Evolutionary conservation across 495 filamentous ascomycete species (phyloP), one percentile per base, ranked within the genome.

Genomic region (Hyaloscypha bicolor): DNA sequence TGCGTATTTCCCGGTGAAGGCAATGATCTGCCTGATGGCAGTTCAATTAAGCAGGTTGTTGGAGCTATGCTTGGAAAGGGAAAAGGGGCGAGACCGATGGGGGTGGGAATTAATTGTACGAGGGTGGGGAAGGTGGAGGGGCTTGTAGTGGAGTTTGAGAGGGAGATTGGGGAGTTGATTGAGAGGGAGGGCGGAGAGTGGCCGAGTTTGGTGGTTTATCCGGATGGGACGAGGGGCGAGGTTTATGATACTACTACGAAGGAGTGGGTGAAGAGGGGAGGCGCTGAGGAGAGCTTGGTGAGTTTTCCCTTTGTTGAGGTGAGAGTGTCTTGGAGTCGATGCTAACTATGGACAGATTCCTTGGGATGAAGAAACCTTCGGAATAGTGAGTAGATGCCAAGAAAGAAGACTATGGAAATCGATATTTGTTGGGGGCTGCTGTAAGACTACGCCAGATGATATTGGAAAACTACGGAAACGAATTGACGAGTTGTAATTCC

Each of bases 21-120:
- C 33, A 74, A 77, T 58, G 71, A 58, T 9, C 74, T 85, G 21
- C 83, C 83, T 0, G 83, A 85, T 68, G 82, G 80, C 9, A 79
- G 71, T 60, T 48, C 52, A 8, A 72, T 83, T 16, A 74, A 80
- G 51, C 78, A 84, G 56, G 82, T 82, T 58, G 80, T 86, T 29
- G 19, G 22, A 2, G 65, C 60, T 19, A 71, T 73, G 69, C 55
- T 73, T 11, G 55, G 55, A 21, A 51, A 55, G 48, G 56, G 29
- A 42, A 55, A 56, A 6, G 65, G 60, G 5, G 30, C 21, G 11
- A 68, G 70, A 9, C 87, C 88, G 0, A 87, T 84, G 84, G 87
- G 85, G 0, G 81, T 91, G 55, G 88, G 88, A 1, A 81, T 90
- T 64, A 91, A 91, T 72, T 91, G 88, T 73, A 90, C 88, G 3